Conservation (phyloP, 106 monocot species). For the Phalaenopsis aphrodite region DNA sequence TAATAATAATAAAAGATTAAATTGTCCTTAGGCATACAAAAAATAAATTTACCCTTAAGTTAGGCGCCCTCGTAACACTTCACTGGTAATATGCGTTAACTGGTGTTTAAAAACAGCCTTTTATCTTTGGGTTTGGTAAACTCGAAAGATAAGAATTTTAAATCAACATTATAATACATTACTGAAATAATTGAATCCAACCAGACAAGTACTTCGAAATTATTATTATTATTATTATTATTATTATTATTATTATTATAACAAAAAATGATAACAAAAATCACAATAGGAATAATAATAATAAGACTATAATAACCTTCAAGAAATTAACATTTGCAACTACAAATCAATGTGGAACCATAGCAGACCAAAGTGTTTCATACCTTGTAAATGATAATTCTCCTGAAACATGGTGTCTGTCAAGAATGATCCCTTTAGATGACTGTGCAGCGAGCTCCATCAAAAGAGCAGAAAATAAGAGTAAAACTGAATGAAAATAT, state of each 20-base stretch:
- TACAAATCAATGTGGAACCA: neutral
- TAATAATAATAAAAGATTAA: too few species aligned
- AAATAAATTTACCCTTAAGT: too few species aligned
- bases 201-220: neutral
- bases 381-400: slow-evolving; percentile 65
- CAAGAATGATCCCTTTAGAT: slow-evolving; percentile 77
- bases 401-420: slow-evolving; percentile 23
- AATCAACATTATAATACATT: neutral
- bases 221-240: too few species aligned
- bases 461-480: slow-evolving; percentile 75
- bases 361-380: neutral
- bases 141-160: neutral
- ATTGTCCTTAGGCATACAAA: too few species aligned
- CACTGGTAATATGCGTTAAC: neutral
- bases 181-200: neutral
- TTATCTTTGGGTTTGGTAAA: neutral
- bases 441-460: slow-evolving; percentile 93
- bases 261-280: neutral
- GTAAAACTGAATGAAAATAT: slow-evolving; percentile 44
- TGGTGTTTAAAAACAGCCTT: neutral
- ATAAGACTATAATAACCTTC: neutral
- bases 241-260: neutral
- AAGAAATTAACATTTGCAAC: neutral
- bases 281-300: neutral
- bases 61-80: too few species aligned